A percentile compares a stretch with the other conserved stretches of the same genome.
These are phyloP conservation scores for Kluyveromyces dobzhanskii DNA, from an alignment of 805 yeast genomes.

Conservation along the genomic window DNA sequence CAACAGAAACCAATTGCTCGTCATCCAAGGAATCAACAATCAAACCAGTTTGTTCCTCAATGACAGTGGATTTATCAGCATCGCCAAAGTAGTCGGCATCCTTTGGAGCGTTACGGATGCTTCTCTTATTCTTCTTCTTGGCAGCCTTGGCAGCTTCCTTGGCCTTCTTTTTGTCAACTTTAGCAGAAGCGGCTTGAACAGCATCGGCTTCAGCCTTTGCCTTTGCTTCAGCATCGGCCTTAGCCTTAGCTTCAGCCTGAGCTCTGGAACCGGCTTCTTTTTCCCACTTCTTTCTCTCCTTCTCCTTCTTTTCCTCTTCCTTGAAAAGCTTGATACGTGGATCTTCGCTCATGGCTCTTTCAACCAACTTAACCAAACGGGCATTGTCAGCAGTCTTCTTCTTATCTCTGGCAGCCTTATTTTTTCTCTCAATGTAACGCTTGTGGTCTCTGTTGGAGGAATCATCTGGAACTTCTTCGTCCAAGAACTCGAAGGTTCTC, in stretches of 20 bases:
- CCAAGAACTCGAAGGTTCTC: constrained; percentile 96
- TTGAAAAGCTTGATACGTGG: constrained; percentile 93
- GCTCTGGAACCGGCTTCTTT: constrained; percentile 95
- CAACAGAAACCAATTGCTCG: constrained; percentile 63
- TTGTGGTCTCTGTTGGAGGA: constrained; percentile 98
- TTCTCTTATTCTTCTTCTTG: constrained; percentile 94
- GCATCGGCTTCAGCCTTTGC: constrained; percentile 72
- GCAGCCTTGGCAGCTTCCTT: constrained; percentile 86
- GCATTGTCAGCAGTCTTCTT: constrained; percentile 95
- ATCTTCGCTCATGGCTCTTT: constrained; percentile 81
- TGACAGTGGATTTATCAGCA: constrained; percentile 53
- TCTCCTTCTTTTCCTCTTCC: constrained; percentile 89
- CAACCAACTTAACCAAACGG: constrained; percentile 76
- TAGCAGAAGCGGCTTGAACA: constrained; percentile 47
- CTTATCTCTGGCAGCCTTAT: constrained; percentile 93
- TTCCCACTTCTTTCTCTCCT: constrained; percentile 95
- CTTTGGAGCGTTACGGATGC: constrained; percentile 73
- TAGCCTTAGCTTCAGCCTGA: constrained; percentile 87
- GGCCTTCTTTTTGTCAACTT: constrained; percentile 83
- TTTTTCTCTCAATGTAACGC: constrained; percentile 96
- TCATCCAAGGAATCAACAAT: constrained; percentile 79
- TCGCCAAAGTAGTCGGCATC: constrained; percentile 82
- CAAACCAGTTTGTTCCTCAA: constrained; percentile 73
- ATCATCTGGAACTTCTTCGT: constrained; percentile 99
- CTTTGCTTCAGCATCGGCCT: constrained; percentile 81